Percentiles rank a stretch among this genome's conserved stretches.
These are phyloP conservation scores for Penicillium bialowiezense DNA, from an alignment of 495 filamentous ascomycete genomes.

Conservation along the genomic window DNA sequence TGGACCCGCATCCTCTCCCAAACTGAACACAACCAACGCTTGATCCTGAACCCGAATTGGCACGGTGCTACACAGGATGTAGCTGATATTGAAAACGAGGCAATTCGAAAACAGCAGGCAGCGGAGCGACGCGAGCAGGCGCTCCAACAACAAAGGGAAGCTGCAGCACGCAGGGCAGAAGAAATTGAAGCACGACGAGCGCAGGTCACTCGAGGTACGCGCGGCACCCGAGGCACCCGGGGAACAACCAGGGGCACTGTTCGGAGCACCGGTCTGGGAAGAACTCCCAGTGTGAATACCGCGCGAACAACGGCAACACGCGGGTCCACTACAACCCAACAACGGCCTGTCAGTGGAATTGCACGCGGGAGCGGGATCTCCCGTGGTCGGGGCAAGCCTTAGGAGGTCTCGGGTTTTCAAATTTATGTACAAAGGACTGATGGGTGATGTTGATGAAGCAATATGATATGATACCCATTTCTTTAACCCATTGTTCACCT, in stretches of 20 bases:
- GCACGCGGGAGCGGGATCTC: constrained; percentile 44
- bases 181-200: constrained; percentile 63
- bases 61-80: constrained; percentile 84
- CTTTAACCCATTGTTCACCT: constrained; percentile 13
- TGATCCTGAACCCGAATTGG: constrained; percentile 87
- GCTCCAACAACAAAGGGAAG: constrained; percentile 71
- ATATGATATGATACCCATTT: constrained; percentile 22
- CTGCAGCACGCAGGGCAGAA: constrained; percentile 64
- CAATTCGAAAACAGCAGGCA: constrained; percentile 63
- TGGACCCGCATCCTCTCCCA: constrained; percentile 96
- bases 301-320: constrained; percentile 30
- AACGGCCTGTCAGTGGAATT: constrained; percentile 45
- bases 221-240: constrained; percentile 46
- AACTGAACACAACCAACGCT: constrained; percentile 92
- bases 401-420: not conserved
- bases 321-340: constrained; percentile 39
- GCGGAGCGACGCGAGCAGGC: constrained; percentile 71
- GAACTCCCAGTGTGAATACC: constrained; percentile 38
- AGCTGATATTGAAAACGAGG: constrained; percentile 77
- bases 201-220: constrained; percentile 42
- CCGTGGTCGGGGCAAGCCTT: constrained; percentile 39
- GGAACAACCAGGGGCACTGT: constrained; percentile 43
- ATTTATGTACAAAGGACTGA: constrained; percentile 10
- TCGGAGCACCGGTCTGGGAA: constrained; percentile 46
- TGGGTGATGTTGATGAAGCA: constrained; percentile 12